Conservation (phyloP, 139 green algal species). For the Haematococcus lacustris region DNA sequence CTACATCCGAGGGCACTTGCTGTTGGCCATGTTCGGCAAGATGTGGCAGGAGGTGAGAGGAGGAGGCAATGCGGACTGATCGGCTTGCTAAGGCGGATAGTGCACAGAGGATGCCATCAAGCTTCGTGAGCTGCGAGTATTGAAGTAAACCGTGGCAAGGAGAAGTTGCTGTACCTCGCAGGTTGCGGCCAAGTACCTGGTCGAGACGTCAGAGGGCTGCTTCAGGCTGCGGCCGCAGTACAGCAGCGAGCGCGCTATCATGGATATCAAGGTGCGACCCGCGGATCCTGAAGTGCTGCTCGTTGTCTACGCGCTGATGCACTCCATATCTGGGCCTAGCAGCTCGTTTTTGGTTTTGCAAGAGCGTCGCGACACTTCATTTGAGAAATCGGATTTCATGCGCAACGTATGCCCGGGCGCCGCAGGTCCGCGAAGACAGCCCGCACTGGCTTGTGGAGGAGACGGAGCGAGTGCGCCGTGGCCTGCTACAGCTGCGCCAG, state of each 20-base stretch:
- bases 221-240: constrained; percentile 46
- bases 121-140: no score
- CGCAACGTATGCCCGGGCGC: no score
- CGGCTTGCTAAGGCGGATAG: no score
- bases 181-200: constrained; percentile 51
- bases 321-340: no score
- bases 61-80: no score
- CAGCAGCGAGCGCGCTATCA: constrained; percentile 20
- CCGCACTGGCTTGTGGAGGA: constrained; percentile 62
- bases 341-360: constrained; percentile 1
- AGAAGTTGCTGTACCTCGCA: no score
- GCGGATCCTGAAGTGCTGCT: no score
- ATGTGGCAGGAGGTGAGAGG: constrained; percentile 29
- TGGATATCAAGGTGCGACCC: constrained; percentile 9
- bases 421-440: constrained; percentile 38
- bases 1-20: constrained; percentile 37
- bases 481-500: constrained; percentile 71
- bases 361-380: no score
- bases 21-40: constrained; percentile 50
- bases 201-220: constrained; percentile 24
- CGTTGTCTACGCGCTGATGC: not conserved
- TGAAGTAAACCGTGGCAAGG: no score
- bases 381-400: no score
- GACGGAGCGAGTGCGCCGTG: constrained; percentile 31
- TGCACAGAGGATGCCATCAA: no score